Evolutionary conservation across 23 red algal genomes (phyloP).

Genomic region (Gracilaria domingensis): DNA sequence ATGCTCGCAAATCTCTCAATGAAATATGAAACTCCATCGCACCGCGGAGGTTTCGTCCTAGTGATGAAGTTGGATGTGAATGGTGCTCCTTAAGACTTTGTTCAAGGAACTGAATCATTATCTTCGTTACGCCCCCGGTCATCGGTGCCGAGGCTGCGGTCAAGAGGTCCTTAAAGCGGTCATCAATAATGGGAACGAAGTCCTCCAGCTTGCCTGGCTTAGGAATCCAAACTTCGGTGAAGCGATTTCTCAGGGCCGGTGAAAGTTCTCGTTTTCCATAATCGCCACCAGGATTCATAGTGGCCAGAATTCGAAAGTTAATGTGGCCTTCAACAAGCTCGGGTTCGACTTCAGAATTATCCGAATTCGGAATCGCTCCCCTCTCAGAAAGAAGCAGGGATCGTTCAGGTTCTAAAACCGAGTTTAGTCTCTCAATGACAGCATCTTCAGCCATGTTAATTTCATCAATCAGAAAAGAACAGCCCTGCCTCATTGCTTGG

Average conservation of each 20-base stretch:
- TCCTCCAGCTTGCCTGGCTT: constrained; percentile 31
- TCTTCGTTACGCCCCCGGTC: background rate
- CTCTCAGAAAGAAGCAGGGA: constrained; percentile 86
- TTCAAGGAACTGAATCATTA: constrained; percentile 24
- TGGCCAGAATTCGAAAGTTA: constrained; percentile 81
- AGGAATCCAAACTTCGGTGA: constrained; percentile 96
- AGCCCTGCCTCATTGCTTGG: constrained; percentile 82
- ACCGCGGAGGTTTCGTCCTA: background rate
- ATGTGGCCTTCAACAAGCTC: constrained; percentile 49
- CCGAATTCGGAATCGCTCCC: constrained; percentile 30
- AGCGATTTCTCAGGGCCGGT: constrained; percentile 91
- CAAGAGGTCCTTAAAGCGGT: background rate
- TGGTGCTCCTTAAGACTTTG: background rate
- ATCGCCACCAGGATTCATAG: constrained; percentile 98
- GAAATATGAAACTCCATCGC: constrained; percentile 25
- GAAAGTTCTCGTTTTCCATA: constrained; percentile 98
- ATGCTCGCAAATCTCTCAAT: constrained; percentile 76
- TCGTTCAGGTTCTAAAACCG: constrained; percentile 81
- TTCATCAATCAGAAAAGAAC: constrained; percentile 90
- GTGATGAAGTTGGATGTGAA: background rate
- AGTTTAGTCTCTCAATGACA: constrained; percentile 94
- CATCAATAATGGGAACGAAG: constrained; percentile 49
- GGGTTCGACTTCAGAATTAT: background rate
- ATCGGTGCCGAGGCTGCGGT: background rate
- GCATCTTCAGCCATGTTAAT: constrained; percentile 99